phyloP scores from a whole-genome alignment of 345 rosid species.

The Conringia planisiliqua region DNA sequence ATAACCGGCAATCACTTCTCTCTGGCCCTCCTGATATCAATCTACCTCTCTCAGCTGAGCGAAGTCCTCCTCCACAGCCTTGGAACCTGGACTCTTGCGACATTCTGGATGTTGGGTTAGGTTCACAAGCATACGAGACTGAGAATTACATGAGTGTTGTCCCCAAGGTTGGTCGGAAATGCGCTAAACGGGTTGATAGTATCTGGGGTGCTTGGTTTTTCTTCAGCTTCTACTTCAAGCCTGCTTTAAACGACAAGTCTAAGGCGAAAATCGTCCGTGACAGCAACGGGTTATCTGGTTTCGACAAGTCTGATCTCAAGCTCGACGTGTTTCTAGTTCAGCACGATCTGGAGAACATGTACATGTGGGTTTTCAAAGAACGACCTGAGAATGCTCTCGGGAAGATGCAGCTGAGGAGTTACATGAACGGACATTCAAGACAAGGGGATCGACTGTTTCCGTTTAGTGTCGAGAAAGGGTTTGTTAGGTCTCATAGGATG shows the following conservation, averaged over 20 bases:
- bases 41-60: constrained; percentile 79
- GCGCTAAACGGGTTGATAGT: constrained; percentile 76
- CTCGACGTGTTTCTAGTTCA: constrained; percentile 90
- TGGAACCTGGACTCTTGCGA: constrained; percentile 66
- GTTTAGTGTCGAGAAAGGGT: constrained; percentile 89
- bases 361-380: constrained; percentile 98
- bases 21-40: constrained; percentile 93
- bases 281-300: constrained; percentile 74
- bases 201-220: constrained; percentile 99
- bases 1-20: constrained; percentile 61
- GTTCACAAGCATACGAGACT: constrained; percentile 69
- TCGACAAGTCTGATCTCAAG: constrained; percentile 79
- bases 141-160: constrained; percentile 54
- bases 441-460: constrained; percentile 95
- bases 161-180: constrained; percentile 68
- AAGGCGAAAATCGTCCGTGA: constrained; percentile 70
- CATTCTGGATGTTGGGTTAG: constrained; percentile 75
- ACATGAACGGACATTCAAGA: constrained; percentile 97
- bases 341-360: constrained; percentile 99
- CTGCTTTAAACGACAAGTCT: constrained; percentile 78
- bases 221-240: constrained; percentile 92
- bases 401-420: constrained; percentile 98
- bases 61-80: constrained; percentile 70
- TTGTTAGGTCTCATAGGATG: constrained; percentile 94
- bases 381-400: constrained; percentile 97